Evolutionary conservation across 1,139 yeast genomes (phyloP).

Genomic region (Geotrichum reessii): DNA sequence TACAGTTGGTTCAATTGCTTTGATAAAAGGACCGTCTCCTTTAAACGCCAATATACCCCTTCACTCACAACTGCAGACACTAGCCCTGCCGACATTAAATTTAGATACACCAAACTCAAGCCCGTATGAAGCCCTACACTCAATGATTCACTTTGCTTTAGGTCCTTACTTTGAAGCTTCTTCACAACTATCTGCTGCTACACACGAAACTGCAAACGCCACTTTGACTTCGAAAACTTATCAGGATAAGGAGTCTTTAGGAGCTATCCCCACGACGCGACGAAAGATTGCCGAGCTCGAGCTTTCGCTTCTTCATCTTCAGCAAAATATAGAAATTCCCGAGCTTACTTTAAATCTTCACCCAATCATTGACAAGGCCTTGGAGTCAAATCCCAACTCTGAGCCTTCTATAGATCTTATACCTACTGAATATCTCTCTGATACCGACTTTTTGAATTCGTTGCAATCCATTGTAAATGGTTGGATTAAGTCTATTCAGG

Average conservation of each 20-base stretch:
- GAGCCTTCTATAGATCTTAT: slow-evolving; percentile 30
- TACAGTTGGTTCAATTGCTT: slow-evolving; percentile 33
- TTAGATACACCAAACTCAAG: slow-evolving; percentile 17
- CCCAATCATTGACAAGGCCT: slow-evolving; percentile 44
- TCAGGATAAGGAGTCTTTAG: slow-evolving; percentile 21
- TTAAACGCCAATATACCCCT: slow-evolving; percentile 31
- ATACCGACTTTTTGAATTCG: slow-evolving; percentile 55
- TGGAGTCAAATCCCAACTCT: slow-evolving; percentile 31
- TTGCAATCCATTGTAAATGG: slow-evolving; percentile 61
- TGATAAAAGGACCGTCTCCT: slow-evolving; percentile 45
- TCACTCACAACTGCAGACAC: slow-evolving; percentile 42
- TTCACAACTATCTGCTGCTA: slow-evolving; percentile 24
- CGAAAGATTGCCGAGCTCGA: slow-evolving; percentile 65
- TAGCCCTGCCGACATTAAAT: slow-evolving; percentile 27
- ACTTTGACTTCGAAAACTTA: slow-evolving; percentile 4
- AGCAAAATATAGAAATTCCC: slow-evolving; percentile 65
- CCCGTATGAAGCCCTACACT: slow-evolving; percentile 53
- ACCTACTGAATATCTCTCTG: slow-evolving; percentile 40
- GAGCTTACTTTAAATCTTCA: slow-evolving; percentile 52
- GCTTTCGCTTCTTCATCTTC: slow-evolving; percentile 60
- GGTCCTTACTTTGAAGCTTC: slow-evolving; percentile 49
- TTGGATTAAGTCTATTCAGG: slow-evolving; percentile 66
- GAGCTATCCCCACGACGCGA: slow-evolving; percentile 28
- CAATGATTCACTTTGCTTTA: slow-evolving; percentile 52
- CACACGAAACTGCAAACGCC: slow-evolving; percentile 17